Evolutionary conservation across 148 eudicot species (phyloP).

Genomic region (Fagopyrum homotropicum): DNA sequence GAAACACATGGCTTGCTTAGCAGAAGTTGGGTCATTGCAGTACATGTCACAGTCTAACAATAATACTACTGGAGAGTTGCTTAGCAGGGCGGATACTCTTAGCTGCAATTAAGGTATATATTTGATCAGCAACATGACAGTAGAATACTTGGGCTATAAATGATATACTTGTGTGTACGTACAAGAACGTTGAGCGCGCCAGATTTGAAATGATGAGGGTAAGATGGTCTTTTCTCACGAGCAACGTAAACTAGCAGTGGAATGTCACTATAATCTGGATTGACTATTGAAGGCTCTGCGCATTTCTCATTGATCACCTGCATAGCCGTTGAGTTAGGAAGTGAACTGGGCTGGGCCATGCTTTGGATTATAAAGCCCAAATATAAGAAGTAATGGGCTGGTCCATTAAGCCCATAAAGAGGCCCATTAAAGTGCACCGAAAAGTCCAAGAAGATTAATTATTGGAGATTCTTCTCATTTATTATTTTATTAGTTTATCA

Average conservation of each 20-base stretch:
- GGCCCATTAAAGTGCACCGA: no score
- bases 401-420: no score
- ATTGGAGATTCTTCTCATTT: not conserved
- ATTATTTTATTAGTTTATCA: no score
- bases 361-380: no score
- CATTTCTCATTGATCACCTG: not conserved
- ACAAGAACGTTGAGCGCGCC: conserved; percentile 65
- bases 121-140: not conserved
- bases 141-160: not conserved
- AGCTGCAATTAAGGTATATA: conserved; percentile 21
- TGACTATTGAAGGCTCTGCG: not conserved
- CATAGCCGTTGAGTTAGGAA: not conserved
- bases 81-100: conserved; percentile 31
- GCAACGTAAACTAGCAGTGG: conserved; percentile 58
- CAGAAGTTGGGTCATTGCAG: conserved; percentile 35
- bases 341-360: no score
- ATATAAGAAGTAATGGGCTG: no score
- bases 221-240: conserved; percentile 51
- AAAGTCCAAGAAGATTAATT: conserved; percentile 5
- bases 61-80: conserved; percentile 31
- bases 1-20: conserved; percentile 40
- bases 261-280: conserved; percentile 10
- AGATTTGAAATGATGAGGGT: conserved; percentile 59
- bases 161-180: conserved; percentile 8
- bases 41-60: conserved; percentile 45